phyloP scores from a whole-genome alignment of 179 eudicot species.

The Gypsophila paniculata region DNA sequence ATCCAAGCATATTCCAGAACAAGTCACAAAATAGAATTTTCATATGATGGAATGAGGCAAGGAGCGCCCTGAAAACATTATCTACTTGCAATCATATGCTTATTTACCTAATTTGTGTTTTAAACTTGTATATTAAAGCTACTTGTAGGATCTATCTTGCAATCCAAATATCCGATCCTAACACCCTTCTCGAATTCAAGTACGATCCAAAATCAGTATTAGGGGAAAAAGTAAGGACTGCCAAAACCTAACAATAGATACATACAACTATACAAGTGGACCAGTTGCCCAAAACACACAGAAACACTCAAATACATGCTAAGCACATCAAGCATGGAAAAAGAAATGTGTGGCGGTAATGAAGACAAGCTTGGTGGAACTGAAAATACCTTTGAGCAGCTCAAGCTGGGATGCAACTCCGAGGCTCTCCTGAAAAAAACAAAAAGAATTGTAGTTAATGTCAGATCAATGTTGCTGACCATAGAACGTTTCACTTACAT shows the following conservation, averaged over 20 bases:
- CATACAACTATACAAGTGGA: background rate
- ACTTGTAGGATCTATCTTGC: no score
- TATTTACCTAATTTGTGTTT: no score
- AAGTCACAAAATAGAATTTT: no score
- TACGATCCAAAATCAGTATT: background rate
- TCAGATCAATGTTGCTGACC: background rate
- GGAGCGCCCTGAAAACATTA: no score
- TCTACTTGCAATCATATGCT: no score
- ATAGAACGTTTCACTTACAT: background rate
- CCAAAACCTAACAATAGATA: background rate
- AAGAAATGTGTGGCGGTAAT: background rate
- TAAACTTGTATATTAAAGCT: no score
- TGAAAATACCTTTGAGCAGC: constrained; percentile 26
- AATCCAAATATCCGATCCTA: no score
- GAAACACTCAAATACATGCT: background rate
- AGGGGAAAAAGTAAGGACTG: background rate
- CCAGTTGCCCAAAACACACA: background rate
- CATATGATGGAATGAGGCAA: no score
- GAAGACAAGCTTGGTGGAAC: background rate
- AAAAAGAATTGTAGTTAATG: background rate
- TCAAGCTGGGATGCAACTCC: constrained; percentile 33
- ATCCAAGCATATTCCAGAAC: no score
- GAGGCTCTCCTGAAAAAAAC: constrained; percentile 19
- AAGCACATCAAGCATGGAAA: constrained; percentile 1
- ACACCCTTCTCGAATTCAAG: no score